A percentile compares a stretch with the other conserved stretches of the same genome.
Evolutionary conservation across 768 basidiomycete genomes (phyloP).

Genomic region (Trametes gibbosa): DNA sequence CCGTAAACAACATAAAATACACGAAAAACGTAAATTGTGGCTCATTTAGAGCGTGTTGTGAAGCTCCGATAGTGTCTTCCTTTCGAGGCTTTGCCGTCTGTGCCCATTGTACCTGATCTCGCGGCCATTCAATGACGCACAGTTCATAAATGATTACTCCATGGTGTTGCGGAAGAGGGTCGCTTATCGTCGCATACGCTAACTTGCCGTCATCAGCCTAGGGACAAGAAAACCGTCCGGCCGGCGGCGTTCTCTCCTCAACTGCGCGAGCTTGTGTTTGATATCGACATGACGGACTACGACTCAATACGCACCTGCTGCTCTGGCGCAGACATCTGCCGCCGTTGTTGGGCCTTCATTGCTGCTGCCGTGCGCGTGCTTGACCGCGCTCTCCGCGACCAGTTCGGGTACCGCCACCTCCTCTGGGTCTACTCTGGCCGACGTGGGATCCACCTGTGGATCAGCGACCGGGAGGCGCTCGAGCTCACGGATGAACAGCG

Average conservation of each 20-base stretch:
- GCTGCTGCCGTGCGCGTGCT: slow-evolving; percentile 87
- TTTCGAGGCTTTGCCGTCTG: no score
- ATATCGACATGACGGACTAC: slow-evolving; percentile 99
- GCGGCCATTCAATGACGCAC: no score
- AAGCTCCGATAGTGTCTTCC: no score
- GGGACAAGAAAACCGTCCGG: slow-evolving; percentile 82
- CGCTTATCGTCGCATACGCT: background rate
- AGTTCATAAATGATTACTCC: no score
- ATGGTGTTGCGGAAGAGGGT: no score
- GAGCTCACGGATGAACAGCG: slow-evolving; percentile 90
- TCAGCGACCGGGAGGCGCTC: slow-evolving; percentile 87
- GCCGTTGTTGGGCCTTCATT: slow-evolving; percentile 93
- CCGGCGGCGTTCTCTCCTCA: slow-evolving; percentile 67
- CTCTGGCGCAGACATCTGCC: slow-evolving; percentile 86
- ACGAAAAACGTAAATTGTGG: no score
- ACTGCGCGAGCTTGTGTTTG: slow-evolving; percentile 93
- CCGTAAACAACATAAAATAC: no score
- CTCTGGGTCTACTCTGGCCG: slow-evolving; percentile 99
- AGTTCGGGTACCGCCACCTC: slow-evolving; percentile 88
- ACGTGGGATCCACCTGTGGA: slow-evolving; percentile 98
- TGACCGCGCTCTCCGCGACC: slow-evolving; percentile 73
- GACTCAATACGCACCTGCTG: slow-evolving; percentile 95
- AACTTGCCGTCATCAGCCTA: slow-evolving; percentile 51
- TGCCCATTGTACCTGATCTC: no score
- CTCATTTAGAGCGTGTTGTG: no score